Evolutionary conservation across 805 yeast species (phyloP), one percentile per base, ranked within the genome.

Genomic region (Brettanomyces nanus): DNA sequence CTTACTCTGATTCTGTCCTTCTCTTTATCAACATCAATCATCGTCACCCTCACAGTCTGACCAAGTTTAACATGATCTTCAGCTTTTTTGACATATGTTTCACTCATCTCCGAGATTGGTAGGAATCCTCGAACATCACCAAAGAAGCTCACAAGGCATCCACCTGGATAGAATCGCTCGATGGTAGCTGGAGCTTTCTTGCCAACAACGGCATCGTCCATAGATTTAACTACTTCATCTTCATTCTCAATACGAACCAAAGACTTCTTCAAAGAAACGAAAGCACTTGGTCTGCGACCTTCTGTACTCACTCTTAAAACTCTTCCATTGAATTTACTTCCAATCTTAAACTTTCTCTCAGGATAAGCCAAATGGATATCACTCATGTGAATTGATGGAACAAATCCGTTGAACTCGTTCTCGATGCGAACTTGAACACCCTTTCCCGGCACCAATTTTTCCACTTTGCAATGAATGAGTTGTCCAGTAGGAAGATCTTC

Each of bases 71-170:
- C 70, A 58, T 80, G 82, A 47, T 87, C 90, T 46, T 72, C 75
- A 15, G 95, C 87, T 39, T 76, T 74, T 36, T 68, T 70, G 28
- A 89, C 92, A 56, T 73, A 85, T 1, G 95, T 77, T 61, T 92
- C 97, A 38, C 94, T 81, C 51, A 92, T 84, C 63, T 92, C 97
- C 38, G 80, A 67, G 46, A 79, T 76, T 22, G 98, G 97, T 43
- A 92, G 65, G 56, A 76, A 89, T 0, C 87, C 98, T 46, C 69
- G 74, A 31, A 85, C 58, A 37, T 70, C 68, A 38, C 92, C 95
- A 52, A 85, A 89, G 53, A 92, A 87, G 13, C 87, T 74, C 5
- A 92, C 77, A 31, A 87, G 63, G 33, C 85, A 95, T 51, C 98
- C 98, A 41, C 71, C 68, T 41, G 80, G 77, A 35, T 75, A 74